These are phyloP conservation scores for Penicillium robsamsonii DNA, from an alignment of 495 filamentous ascomycete species.

Conservation along the genomic window DNA sequence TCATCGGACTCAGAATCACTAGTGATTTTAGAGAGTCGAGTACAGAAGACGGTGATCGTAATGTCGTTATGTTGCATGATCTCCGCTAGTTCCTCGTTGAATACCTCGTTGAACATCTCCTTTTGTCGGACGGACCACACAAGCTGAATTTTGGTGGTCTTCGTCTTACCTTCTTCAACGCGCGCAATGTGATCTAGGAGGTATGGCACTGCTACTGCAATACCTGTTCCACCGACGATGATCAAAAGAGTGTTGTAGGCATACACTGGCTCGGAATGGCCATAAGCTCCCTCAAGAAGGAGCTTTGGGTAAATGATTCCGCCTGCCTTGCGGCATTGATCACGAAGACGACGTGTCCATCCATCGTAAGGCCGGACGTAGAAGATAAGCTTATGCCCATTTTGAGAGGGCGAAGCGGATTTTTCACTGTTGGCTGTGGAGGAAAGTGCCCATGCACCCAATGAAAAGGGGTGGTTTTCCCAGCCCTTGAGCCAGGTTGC, in stretches of 20 bases:
- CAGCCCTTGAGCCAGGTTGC: constrained; percentile 34
- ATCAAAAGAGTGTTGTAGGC: constrained; percentile 43
- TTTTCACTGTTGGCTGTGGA: no score
- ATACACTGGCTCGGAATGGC: constrained; percentile 38
- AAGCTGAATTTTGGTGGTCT: constrained; percentile 20
- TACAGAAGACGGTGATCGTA: no score
- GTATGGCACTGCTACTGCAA: constrained; percentile 46
- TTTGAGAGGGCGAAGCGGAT: constrained; percentile 1
- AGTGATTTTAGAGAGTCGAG: no score
- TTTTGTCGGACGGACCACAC: constrained; percentile 29
- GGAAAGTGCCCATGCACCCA: constrained; percentile 27
- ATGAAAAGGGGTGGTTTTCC: constrained; percentile 53
- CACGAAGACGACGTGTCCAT: constrained; percentile 25
- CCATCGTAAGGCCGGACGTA: constrained; percentile 35
- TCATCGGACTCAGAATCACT: no score
- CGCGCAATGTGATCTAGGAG: constrained; percentile 27
- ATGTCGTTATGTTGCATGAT: no score
- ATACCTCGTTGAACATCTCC: constrained; percentile 20
- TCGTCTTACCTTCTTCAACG: constrained; percentile 9
- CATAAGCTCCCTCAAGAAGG: constrained; percentile 56
- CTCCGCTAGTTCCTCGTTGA: constrained; percentile 10
- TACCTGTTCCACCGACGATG: constrained; percentile 52
- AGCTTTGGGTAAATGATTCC: constrained; percentile 13
- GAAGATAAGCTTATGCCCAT: constrained; percentile 20
- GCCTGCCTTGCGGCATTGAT: constrained; percentile 6